phyloP scores from a whole-genome alignment of 768 basidiomycete genomes.

The Russula earlei region DNA sequence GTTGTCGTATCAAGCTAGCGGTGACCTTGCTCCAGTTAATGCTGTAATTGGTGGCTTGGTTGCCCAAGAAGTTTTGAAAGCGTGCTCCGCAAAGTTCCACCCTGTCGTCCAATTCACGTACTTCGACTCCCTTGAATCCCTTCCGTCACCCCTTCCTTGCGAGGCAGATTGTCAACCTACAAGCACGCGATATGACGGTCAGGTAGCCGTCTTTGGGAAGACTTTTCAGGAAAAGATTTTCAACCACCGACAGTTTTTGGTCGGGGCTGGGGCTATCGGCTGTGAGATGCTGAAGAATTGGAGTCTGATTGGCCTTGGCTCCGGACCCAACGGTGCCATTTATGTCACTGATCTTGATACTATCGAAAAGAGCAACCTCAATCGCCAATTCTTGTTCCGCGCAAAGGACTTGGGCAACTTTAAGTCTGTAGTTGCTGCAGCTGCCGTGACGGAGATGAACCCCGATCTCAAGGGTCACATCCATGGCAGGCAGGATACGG shows the following conservation, averaged over 20 bases:
- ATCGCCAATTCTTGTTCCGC: slow-evolving; percentile 96
- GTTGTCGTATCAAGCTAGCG: slow-evolving; percentile 83
- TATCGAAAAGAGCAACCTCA: slow-evolving; percentile 98
- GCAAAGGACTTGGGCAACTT: slow-evolving; percentile 94
- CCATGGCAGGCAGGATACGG: slow-evolving; percentile 80
- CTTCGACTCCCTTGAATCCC: slow-evolving; percentile 94
- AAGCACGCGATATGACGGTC: slow-evolving; percentile 83
- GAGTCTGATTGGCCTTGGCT: slow-evolving; percentile 95
- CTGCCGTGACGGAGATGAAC: slow-evolving; percentile 94
- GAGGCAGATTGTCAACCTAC: slow-evolving; percentile 78
- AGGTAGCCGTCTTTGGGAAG: slow-evolving; percentile 94
- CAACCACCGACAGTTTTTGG: slow-evolving; percentile 88
- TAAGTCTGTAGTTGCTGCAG: slow-evolving; percentile 90
- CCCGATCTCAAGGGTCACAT: slow-evolving; percentile 83
- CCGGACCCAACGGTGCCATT: slow-evolving; percentile 68
- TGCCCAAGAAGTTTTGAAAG: slow-evolving; percentile 96
- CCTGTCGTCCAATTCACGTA: slow-evolving; percentile 93
- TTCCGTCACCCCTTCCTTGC: slow-evolving; percentile 64
- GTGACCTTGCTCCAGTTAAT: slow-evolving; percentile 81
- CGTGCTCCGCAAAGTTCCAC: slow-evolving; percentile 95
- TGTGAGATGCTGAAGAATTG: slow-evolving; percentile 99
- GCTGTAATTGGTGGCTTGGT: slow-evolving; percentile 97
- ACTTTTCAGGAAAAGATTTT: slow-evolving; percentile 86
- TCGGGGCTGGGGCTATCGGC: slow-evolving; percentile 97
- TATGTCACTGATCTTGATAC: slow-evolving; percentile 97